These are phyloP conservation scores for Mycena chlorophos DNA, from an alignment of 768 basidiomycete genomes.

Conservation along the genomic window DNA sequence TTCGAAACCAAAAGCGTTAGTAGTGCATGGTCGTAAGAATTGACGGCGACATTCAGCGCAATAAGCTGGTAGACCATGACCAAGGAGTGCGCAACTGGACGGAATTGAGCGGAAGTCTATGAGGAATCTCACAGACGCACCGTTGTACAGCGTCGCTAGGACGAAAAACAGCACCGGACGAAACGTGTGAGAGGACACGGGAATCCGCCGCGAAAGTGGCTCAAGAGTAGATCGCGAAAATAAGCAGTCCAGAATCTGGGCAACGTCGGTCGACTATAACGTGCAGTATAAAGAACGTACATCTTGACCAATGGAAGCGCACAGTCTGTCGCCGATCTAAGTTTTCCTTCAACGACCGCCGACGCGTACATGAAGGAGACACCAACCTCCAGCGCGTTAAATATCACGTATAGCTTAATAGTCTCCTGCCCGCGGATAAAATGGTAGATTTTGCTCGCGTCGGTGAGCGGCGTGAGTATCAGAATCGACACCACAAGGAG, in stretches of 20 bases:
- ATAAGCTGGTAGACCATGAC: slow-evolving; percentile 96
- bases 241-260: slow-evolving; percentile 82
- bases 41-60: slow-evolving; percentile 94
- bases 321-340: slow-evolving; percentile 92
- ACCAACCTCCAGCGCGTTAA: slow-evolving; percentile 94
- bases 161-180: slow-evolving; percentile 83
- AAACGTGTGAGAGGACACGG: slow-evolving; percentile 64
- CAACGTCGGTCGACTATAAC: neutral
- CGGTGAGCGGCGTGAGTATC: slow-evolving; percentile 79
- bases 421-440: slow-evolving; percentile 97
- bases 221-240: slow-evolving; percentile 91
- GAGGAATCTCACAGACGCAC: slow-evolving; percentile 43
- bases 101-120: neutral
- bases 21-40: slow-evolving; percentile 95
- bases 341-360: slow-evolving; percentile 9
- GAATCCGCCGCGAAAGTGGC: slow-evolving; percentile 61
- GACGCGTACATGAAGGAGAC: neutral
- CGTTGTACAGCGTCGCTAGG: slow-evolving; percentile 79
- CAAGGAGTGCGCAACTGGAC: slow-evolving; percentile 80
- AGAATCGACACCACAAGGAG: slow-evolving; percentile 73
- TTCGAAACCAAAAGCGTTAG: slow-evolving; percentile 94
- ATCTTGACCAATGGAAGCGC: slow-evolving; percentile 96
- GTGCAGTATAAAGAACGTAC: neutral
- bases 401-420: slow-evolving; percentile 98
- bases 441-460: slow-evolving; percentile 97